Evolutionary conservation across 139 green algal species (phyloP).

Genomic region (Trebouxia sp.): DNA sequence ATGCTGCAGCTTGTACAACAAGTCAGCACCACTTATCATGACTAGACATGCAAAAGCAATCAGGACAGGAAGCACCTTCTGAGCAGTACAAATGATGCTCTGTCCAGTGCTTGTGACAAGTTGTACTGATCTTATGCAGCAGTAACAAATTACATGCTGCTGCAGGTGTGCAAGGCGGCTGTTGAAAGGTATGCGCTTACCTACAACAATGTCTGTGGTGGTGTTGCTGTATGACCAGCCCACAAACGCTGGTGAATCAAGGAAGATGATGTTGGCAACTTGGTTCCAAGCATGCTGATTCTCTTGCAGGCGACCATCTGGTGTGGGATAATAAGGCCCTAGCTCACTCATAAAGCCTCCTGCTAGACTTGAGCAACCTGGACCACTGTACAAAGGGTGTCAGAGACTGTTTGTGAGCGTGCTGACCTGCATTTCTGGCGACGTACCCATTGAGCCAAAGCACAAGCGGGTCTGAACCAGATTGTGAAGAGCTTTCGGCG

Average conservation of each 20-base stretch:
- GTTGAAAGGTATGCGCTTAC: not conserved
- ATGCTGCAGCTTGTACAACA: not conserved
- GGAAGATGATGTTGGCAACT: constrained; percentile 73
- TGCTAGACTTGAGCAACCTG: constrained; percentile 81
- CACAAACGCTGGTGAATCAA: constrained; percentile 85
- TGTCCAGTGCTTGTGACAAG: too few relatives aligned
- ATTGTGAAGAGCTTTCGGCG: constrained; percentile 41
- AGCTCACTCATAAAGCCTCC: constrained; percentile 86
- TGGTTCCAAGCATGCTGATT: constrained; percentile 80
- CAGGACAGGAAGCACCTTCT: too few relatives aligned
- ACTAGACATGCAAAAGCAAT: not conserved
- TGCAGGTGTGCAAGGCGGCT: not conserved
- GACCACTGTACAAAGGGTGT: constrained; percentile 56
- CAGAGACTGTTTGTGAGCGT: too few relatives aligned
- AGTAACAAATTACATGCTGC: too few relatives aligned
- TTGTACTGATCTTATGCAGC: too few relatives aligned
- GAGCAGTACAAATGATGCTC: too few relatives aligned
- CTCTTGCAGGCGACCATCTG: constrained; percentile 31
- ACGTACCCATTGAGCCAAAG: constrained; percentile 78
- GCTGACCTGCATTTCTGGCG: too few relatives aligned
- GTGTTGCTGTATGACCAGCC: constrained; percentile 83
- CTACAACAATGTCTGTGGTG: constrained; percentile 51
- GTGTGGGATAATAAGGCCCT: constrained; percentile 75
- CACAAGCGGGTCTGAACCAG: constrained; percentile 52
- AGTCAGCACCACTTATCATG: not conserved